These are phyloP conservation scores for Kalmanozyma brasiliensis DNA, from an alignment of 1,284 basidiomycete species.

Conservation along the genomic window DNA sequence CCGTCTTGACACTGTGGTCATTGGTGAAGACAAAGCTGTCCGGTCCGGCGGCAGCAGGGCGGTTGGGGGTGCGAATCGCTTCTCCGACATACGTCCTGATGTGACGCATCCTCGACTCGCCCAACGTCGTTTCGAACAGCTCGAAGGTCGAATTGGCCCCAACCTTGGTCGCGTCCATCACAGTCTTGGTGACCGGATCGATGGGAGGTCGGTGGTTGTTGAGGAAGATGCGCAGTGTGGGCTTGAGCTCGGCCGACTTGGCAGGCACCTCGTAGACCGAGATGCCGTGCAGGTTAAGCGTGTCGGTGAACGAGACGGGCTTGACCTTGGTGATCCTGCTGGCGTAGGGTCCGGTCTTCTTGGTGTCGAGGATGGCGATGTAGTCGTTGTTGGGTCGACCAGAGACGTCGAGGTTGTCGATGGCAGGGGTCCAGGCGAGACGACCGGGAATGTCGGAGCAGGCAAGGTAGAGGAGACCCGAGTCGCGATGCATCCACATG, in stretches of 20 bases:
- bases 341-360: conserved; percentile 71
- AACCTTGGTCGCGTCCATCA: conserved; percentile 65
- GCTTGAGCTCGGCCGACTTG: conserved; percentile 32
- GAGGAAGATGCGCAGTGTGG: conserved; percentile 54
- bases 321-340: conserved; percentile 71
- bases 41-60: conserved; percentile 72
- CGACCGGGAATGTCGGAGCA: conserved; percentile 74
- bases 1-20: conserved; percentile 53
- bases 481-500: conserved; percentile 63
- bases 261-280: conserved; percentile 71
- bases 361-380: conserved; percentile 75
- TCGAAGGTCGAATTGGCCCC: conserved; percentile 80
- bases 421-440: conserved; percentile 73
- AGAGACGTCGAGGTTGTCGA: conserved; percentile 40
- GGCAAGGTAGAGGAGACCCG: conserved; percentile 76
- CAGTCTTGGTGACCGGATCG: conserved; percentile 26
- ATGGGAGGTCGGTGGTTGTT: conserved; percentile 57
- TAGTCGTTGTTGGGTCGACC: conserved; percentile 61
- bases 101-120: conserved; percentile 71
- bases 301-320: conserved; percentile 69
- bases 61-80: conserved; percentile 76
- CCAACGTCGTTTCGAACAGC: conserved; percentile 74
- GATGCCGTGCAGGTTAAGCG: conserved; percentile 77
- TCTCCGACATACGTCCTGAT: conserved; percentile 74
- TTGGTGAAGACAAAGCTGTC: conserved; percentile 62